Evolutionary conservation across 75 land plant species (phyloP).

Genomic region (Pinus taeda): DNA sequence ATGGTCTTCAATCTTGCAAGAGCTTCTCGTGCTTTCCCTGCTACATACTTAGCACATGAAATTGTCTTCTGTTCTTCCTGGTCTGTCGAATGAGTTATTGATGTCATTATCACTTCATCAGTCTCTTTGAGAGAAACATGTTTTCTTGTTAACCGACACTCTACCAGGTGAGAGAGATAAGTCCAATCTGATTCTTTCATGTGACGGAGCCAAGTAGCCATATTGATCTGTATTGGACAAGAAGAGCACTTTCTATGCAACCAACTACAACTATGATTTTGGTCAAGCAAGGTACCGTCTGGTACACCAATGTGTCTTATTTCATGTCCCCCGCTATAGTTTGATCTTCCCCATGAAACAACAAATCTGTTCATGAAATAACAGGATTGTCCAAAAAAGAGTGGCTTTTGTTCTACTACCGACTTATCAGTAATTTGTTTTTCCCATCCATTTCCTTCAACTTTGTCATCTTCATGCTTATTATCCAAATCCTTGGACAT

Average conservation of each 20-base stretch:
- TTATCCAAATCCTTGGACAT: constrained; percentile 40
- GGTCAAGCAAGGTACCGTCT: not conserved
- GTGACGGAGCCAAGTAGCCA: constrained; percentile 43
- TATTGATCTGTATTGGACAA: constrained; percentile 29
- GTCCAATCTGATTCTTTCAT: constrained; percentile 77
- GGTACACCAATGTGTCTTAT: not conserved
- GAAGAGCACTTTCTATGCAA: constrained; percentile 17
- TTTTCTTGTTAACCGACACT: constrained; percentile 10
- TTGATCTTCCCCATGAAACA: constrained; percentile 37
- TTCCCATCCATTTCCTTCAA: constrained; percentile 5
- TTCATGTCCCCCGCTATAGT: constrained; percentile 8
- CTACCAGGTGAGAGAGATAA: constrained; percentile 47
- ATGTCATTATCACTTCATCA: constrained; percentile 3
- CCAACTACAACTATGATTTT: constrained; percentile 4
- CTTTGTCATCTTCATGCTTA: constrained; percentile 14
- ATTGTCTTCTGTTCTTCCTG: constrained; percentile 6
- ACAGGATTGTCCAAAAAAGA: constrained; percentile 41
- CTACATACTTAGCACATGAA: constrained; percentile 16
- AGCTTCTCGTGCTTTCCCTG: constrained; percentile 57
- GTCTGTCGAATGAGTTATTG: not conserved
- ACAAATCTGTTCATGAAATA: constrained; percentile 77
- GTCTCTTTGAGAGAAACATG: not conserved
- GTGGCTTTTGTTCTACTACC: constrained; percentile 9
- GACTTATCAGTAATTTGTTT: not conserved
- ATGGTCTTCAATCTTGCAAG: constrained; percentile 42